phyloP scores from a whole-genome alignment of 805 yeast genomes.

The Blastobotrys americana region DNA sequence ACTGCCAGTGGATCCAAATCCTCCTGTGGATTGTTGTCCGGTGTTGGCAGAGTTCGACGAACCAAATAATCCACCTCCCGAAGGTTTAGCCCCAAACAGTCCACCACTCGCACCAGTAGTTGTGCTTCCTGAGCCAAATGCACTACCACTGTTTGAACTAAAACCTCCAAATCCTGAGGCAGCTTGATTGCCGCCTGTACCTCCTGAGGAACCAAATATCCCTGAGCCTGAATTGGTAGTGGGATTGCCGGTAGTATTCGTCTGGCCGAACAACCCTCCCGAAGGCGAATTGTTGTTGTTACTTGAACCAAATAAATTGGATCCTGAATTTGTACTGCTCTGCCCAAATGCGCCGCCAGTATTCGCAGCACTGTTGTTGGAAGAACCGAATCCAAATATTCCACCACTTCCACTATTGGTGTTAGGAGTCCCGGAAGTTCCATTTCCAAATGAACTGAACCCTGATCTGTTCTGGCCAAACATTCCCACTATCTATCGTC shows the following conservation, averaged over 20 bases:
- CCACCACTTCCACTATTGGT: slow-evolving; percentile 17
- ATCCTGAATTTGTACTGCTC: slow-evolving; percentile 6
- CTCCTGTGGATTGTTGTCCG: slow-evolving; percentile 15
- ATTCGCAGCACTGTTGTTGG: slow-evolving; percentile 1
- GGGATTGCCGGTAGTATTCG: slow-evolving; percentile 6
- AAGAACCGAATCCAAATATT: slow-evolving; percentile 17
- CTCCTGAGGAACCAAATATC: slow-evolving; percentile 26
- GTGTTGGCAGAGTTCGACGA: slow-evolving; percentile 15
- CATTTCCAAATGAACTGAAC: slow-evolving; percentile 16
- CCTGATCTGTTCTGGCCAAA: slow-evolving; percentile 19
- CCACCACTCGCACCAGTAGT: slow-evolving; percentile 19
- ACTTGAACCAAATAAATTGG: slow-evolving; percentile 11
- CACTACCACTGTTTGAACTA: slow-evolving; percentile 21
- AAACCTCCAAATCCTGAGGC: slow-evolving; percentile 16
- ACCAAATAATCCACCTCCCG: slow-evolving; percentile 30
- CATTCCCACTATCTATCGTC: too few species aligned
- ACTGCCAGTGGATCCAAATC: slow-evolving; percentile 21
- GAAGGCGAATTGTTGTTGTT: slow-evolving; percentile 8
- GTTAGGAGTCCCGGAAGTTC: slow-evolving; percentile 11
- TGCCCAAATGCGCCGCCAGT: slow-evolving; percentile 16
- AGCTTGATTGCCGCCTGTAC: slow-evolving; percentile 15
- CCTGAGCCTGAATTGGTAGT: slow-evolving; percentile 9
- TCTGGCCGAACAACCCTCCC: slow-evolving; percentile 19
- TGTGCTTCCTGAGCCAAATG: slow-evolving; percentile 14
- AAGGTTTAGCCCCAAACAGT: slow-evolving; percentile 17